Evolutionary conservation across 1,139 yeast species (phyloP), one percentile per base, ranked within the genome.

Genomic region (Dujonia santamariae): DNA sequence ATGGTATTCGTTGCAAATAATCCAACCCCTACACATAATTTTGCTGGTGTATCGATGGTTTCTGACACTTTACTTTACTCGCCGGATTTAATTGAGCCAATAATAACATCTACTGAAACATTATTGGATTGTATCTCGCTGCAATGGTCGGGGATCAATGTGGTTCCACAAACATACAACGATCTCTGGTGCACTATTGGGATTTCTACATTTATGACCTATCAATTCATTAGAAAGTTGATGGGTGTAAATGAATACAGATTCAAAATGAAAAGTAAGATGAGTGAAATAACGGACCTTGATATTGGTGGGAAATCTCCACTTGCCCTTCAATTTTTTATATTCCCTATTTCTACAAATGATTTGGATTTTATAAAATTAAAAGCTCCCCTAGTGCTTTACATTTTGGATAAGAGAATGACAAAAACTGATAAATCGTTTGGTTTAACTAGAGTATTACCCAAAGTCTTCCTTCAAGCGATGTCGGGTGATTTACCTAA

Each of bases 131-230:
- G 87, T 0, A 59, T 94, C 24, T 85, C 98, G 0, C 72, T 78
- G 5, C 98, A 94, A 54, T 94, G 97, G 96, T 76, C 95, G 1
- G 97, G 97, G 7, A 82, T 94, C 25, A 87, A 87, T 53, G 86
- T 94, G 20, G 82, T 87, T 1, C 96, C 98, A 0, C 76, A 75
- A 40, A 72, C 80, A 1, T 76, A 82, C 56, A 79, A 85, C 47
- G 97, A 92, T 56, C 50, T 85, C n/a, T 94, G 99, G 98, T 78
- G 92, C 42, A 84, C 92, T 1, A 62, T 85, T 21, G 98, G 97
- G 4, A 80, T 94, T 39, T 77, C 96, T 0, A 75, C 79, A 30
- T 92, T 72, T 54, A 92, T 94, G 96, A 75, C 94, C 0, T 68
- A 77, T 21, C 82, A 82, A 42, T 86, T 85, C 46, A 58, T 84